These are phyloP conservation scores for Chlorociboria aeruginascens DNA, from an alignment of 495 filamentous ascomycete genomes.

Conservation along the genomic window DNA sequence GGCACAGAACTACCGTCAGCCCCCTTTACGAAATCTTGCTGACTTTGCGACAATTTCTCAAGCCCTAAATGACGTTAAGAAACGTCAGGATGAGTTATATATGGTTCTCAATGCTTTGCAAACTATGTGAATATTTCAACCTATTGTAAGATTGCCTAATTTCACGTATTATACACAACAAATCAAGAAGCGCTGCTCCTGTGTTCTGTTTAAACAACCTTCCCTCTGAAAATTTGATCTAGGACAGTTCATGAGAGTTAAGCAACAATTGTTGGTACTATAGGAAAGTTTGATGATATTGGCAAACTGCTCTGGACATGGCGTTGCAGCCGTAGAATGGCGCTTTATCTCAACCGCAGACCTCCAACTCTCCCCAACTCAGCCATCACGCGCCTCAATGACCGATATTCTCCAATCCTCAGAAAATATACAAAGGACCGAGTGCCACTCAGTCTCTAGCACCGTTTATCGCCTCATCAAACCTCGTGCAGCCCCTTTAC, in stretches of 20 bases:
- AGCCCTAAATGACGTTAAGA: slow-evolving; percentile 2
- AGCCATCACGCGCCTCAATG: no score
- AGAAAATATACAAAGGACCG: no score
- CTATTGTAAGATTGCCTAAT: slow-evolving; percentile 5
- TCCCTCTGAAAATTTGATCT: slow-evolving; percentile 1
- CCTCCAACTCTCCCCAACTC: background rate
- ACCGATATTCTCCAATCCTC: no score
- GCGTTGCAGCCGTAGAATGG: background rate
- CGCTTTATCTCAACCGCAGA: slow-evolving; percentile 1
- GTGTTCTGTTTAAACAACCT: background rate
- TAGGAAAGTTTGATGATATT: slow-evolving; percentile 6
- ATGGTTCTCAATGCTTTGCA: background rate
- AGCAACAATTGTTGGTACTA: background rate
- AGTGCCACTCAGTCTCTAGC: no score
- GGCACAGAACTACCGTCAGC: no score
- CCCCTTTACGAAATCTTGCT: slow-evolving; percentile 1
- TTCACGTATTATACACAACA: slow-evolving; percentile 1
- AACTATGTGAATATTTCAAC: slow-evolving; percentile 6
- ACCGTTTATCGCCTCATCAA: no score
- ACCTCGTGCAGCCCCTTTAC: no score
- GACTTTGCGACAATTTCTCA: background rate
- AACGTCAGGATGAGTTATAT: slow-evolving; percentile 2
- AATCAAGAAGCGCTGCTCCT: slow-evolving; percentile 2
- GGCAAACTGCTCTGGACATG: slow-evolving; percentile 1
- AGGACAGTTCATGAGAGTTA: background rate